A percentile compares a stretch with the other conserved stretches of the same genome.
These are phyloP conservation scores for Cotoneaster glaucophyllus DNA, from an alignment of 306 rosid species.

Conservation along the genomic window DNA sequence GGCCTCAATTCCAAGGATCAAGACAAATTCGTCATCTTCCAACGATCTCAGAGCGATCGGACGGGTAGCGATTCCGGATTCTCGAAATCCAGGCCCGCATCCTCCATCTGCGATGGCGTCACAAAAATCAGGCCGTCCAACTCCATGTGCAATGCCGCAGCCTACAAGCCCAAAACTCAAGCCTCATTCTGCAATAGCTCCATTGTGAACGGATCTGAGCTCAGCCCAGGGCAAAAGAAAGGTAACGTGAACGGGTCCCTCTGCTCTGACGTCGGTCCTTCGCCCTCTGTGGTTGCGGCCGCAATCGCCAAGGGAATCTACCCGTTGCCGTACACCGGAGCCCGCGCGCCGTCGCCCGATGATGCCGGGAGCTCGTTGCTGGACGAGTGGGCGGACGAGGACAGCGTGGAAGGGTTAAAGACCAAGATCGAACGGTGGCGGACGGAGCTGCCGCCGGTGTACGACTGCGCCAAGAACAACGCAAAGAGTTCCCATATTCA, in stretches of 20 bases:
- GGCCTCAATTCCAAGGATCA: not conserved
- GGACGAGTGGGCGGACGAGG: slow-evolving; percentile 56
- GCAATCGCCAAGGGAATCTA: slow-evolving; percentile 61
- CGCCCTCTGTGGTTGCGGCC: slow-evolving; percentile 67
- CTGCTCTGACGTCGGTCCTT: slow-evolving; percentile 58
- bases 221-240: not conserved
- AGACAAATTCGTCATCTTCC: not conserved
- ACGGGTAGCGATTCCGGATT: not conserved
- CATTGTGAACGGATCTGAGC: slow-evolving; percentile 22
- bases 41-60: slow-evolving; percentile 27
- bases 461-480: slow-evolving; percentile 12
- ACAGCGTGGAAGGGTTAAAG: slow-evolving; percentile 45
- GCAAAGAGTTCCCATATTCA: not conserved
- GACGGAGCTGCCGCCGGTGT: slow-evolving; percentile 49
- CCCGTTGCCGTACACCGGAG: slow-evolving; percentile 2
- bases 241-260: slow-evolving; percentile 33
- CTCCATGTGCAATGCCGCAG: not conserved
- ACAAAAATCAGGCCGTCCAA: not conserved
- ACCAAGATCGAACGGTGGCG: slow-evolving; percentile 74
- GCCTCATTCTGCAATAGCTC: slow-evolving; percentile 6
- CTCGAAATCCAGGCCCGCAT: not conserved
- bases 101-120: slow-evolving; percentile 5
- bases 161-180: not conserved
- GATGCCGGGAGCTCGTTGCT: slow-evolving; percentile 25
- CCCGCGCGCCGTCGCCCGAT: not conserved